A percentile compares a stretch with the other conserved stretches of the same genome.
phyloP scores from a whole-genome alignment of 352 stramenopile genomes.

The Ophiocytium majus region DNA sequence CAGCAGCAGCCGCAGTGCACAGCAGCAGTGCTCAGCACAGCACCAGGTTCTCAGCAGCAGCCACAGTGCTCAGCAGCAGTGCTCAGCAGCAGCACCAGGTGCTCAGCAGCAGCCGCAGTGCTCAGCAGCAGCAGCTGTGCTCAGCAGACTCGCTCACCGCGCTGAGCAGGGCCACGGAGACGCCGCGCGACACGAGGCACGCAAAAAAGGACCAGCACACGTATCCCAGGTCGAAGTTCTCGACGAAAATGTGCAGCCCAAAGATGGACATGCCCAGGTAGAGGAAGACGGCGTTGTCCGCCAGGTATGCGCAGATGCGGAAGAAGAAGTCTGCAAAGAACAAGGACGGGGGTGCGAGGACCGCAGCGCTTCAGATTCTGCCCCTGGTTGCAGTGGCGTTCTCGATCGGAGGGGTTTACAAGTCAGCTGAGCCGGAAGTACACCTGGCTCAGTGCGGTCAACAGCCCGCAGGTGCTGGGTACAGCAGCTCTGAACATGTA shows the following conservation, averaged over 20 bases:
- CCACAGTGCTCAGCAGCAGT: neutral
- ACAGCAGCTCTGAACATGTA: neutral
- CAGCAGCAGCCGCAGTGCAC: neutral
- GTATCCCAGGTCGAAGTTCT: conserved; percentile 68
- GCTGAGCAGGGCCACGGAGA: neutral
- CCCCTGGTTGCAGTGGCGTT: too few species aligned
- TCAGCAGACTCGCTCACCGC: neutral
- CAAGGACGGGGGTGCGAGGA: too few species aligned
- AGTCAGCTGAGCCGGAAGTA: too few species aligned
- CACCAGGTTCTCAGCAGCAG: neutral
- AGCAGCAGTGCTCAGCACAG: neutral
- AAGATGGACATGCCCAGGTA: conserved; percentile 84
- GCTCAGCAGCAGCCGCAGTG: neutral
- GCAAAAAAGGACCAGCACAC: conserved; percentile 77
- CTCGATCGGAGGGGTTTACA: neutral
- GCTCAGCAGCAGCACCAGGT: neutral
- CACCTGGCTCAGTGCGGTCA: too few species aligned
- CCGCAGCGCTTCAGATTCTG: too few species aligned
- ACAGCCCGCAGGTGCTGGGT: neutral
- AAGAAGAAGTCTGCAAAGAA: conserved; percentile 74
- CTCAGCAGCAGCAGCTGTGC: neutral
- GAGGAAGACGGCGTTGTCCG: conserved; percentile 86
- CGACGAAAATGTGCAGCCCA: conserved; percentile 63
- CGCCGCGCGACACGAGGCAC: conserved; percentile 18
- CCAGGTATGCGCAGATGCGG: conserved; percentile 80